These are phyloP conservation scores for Hysterium pulicare DNA, from an alignment of 2,329 filamentous ascomycete species.

Conservation along the genomic window DNA sequence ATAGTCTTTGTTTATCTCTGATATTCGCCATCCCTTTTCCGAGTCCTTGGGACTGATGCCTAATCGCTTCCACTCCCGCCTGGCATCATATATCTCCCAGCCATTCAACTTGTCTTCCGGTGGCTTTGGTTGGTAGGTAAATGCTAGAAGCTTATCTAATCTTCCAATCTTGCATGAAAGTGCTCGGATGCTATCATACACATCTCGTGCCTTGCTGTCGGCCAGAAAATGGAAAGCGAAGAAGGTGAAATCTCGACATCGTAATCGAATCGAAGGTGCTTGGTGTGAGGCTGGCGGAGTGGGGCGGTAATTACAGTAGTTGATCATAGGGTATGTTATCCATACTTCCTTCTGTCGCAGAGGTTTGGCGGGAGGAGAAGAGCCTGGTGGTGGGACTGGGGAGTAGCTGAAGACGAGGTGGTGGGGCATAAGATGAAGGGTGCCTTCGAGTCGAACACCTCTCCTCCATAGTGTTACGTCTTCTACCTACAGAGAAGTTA, in stretches of 20 bases:
- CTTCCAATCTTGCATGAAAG: constrained; percentile 78
- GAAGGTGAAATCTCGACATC: constrained; percentile 91
- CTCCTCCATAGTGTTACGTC: constrained; percentile 58
- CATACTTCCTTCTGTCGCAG: constrained; percentile 68
- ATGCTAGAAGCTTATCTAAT: constrained; percentile 88
- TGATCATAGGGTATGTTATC: constrained; percentile 93
- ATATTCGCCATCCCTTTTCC: constrained; percentile 84
- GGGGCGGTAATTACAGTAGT: constrained; percentile 73
- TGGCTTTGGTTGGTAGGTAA: constrained; percentile 73
- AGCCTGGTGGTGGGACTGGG: constrained; percentile 38
- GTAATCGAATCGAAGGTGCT: constrained; percentile 77
- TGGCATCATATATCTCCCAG: constrained; percentile 81
- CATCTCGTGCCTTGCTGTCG: constrained; percentile 72
- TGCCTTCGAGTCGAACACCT: constrained; percentile 56
- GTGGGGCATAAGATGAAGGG: constrained; percentile 61
- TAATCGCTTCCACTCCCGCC: constrained; percentile 80
- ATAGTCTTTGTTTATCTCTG: constrained; percentile 86
- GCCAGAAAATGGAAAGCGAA: constrained; percentile 84
- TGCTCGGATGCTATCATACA: constrained; percentile 79
- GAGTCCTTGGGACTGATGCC: constrained; percentile 78
- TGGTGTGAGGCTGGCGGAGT: constrained; percentile 66
- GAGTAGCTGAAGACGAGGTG: constrained; percentile 63
- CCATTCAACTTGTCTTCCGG: constrained; percentile 72
- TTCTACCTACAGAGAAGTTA: constrained; percentile 49
- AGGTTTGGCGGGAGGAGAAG: constrained; percentile 38